Evolutionary conservation across 2,329 filamentous ascomycete species (phyloP).

Genomic region (Orbilia quercus): DNA sequence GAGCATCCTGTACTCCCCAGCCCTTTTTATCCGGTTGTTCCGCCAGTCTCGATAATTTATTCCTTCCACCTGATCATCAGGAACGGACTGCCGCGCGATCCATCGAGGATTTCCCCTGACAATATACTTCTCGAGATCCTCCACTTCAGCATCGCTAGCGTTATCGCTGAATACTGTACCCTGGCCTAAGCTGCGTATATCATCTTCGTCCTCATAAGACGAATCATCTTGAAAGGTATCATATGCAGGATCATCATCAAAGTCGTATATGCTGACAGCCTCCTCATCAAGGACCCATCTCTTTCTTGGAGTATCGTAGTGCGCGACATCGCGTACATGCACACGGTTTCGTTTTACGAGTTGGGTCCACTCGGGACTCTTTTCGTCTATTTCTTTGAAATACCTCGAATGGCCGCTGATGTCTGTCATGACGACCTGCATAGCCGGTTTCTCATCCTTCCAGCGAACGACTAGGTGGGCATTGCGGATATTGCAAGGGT

Average conservation of each 20-base stretch:
- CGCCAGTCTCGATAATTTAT: conserved; percentile 11
- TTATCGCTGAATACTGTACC: conserved; percentile 2
- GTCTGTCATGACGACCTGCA: background rate
- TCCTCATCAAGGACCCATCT: background rate
- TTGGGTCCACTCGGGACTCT: background rate
- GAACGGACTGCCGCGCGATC: conserved; percentile 5
- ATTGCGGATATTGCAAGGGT: background rate
- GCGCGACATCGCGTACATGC: background rate
- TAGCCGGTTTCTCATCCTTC: background rate
- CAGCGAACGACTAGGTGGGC: background rate
- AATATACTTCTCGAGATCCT: background rate
- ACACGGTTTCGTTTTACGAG: background rate
- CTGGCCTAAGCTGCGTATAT: background rate
- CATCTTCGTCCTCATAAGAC: background rate
- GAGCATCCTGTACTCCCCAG: conserved; percentile 32
- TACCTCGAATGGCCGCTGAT: background rate
- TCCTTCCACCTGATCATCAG: background rate
- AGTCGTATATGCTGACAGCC: background rate
- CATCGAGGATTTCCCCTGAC: conserved; percentile 7
- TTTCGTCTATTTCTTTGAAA: conserved; percentile 20
- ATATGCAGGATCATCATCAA: conserved; percentile 3
- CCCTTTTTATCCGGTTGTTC: conserved; percentile 13
- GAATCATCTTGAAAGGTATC: background rate
- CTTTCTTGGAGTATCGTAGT: background rate
- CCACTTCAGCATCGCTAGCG: background rate